A percentile compares a stretch with the other conserved stretches of the same genome.
phyloP scores from a whole-genome alignment of 2,329 filamentous ascomycete species.

The Colletotrichum nymphaeae region DNA sequence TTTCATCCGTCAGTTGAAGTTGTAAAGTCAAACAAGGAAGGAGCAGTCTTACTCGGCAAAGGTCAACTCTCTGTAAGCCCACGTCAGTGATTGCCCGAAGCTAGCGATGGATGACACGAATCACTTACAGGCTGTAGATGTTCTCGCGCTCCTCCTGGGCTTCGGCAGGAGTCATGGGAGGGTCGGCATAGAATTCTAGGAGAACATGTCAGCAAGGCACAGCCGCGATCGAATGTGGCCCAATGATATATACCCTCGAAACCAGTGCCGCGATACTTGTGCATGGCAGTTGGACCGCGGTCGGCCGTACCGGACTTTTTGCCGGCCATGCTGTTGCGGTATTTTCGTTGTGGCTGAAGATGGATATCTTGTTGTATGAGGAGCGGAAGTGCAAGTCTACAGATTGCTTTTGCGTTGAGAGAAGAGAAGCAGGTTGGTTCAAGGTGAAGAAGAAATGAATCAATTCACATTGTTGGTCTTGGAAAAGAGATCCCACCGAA shows the following conservation, averaged over 20 bases:
- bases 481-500: neutral
- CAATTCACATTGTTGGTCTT: neutral
- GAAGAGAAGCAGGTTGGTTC: neutral
- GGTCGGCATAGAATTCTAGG: slow-evolving; percentile 80
- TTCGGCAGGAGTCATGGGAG: slow-evolving; percentile 79
- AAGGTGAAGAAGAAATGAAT: neutral
- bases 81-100: neutral
- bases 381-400: neutral
- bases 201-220: slow-evolving; percentile 23
- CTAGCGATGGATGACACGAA: neutral
- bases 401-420: too few species aligned
- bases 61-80: slow-evolving; percentile 55
- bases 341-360: neutral
- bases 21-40: neutral
- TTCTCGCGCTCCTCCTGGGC: slow-evolving; percentile 70
- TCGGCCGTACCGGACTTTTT: slow-evolving; percentile 36
- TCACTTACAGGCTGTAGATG: slow-evolving; percentile 75
- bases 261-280: slow-evolving; percentile 66
- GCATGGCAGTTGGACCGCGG: slow-evolving; percentile 54
- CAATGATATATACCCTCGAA: slow-evolving; percentile 69
- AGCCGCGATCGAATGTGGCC: slow-evolving; percentile 5
- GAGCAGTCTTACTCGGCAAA: slow-evolving; percentile 65
- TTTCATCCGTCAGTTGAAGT: slow-evolving; percentile 15
- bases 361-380: neutral
- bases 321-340: neutral